Evolutionary conservation across 1,284 basidiomycete genomes (phyloP), one percentile per base, ranked within the genome.

Genomic region (Gymnopus androsaceus): DNA sequence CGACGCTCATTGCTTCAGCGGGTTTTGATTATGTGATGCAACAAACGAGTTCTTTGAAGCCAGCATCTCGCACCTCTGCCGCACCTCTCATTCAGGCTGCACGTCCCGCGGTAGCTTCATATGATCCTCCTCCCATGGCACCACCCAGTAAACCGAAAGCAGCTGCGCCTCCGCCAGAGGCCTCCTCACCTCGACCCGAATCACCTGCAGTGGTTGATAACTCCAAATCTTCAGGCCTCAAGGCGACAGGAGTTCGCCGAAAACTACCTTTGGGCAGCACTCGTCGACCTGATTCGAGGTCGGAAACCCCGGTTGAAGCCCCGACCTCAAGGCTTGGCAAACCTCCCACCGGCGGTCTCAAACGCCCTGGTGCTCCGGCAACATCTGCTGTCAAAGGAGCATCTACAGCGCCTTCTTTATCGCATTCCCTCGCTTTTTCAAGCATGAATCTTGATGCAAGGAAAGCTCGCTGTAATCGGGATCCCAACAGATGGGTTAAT

Each of bases 21-120:
- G 95, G 97, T 1, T 94, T 85, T 68, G 92, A 95, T 62, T 85
- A 84, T 64, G 88, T 99, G 46, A 78, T 97, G 75, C 88, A 92
- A 46, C 88, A 95, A 70, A 90, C 94, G 3, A 87, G 82, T 58
- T 84, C 85, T 1, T 78, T 99, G 59, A 99, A 99, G 71, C 89
- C 96, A 15, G 97, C 97, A 0, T 97, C 95, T 11, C 87, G 88
- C 58, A 79, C 85, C 36, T 90, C 90, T 14, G 94, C 95, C 3
- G 73, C 92, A 7, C 95, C 95, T 3, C 76, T 98, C 25, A 92
- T 99, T 58, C 92, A 98, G 67, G 84, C 87, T 17, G 84, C 88
- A 31, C 81, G 84, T 31, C 76, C 80, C 40, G 59, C 72, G 58
- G 44, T 31, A 12, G 31, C 48, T 28, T 64, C 71, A 9, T 14